Evolutionary conservation across 2,329 filamentous ascomycete species (phyloP), one percentile per base, ranked within the genome.

Genomic region (Parastagonospora avenae): DNA sequence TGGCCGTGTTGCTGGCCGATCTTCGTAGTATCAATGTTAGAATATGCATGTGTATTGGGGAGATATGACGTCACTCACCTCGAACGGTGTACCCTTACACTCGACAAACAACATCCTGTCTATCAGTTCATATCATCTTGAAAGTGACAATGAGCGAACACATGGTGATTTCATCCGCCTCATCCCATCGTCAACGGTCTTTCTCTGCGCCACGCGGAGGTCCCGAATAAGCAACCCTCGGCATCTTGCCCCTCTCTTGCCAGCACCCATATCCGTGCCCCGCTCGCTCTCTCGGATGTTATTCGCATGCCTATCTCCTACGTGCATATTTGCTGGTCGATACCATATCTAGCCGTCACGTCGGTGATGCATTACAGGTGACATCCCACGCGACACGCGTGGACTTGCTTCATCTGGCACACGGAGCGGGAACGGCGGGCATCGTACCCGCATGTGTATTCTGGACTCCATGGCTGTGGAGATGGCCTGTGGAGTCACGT

Each of bases 1-100:
- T 54, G 54, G 41, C 80, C 80, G 61, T 83, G 80, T 33, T 75
- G 67, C 36, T 74, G 48, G 42, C 80, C 80, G 39, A 83, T 82
- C 80, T 82, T 27, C 7, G 30, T 37, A 37, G 32, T 45, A 10
- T 24, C 24, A 33, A 5, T 36, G 24, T 31, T n/a, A 33, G 11
- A 42, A 35, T 37, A 16, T 14, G 4, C 5, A 4, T 39, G n/a
- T 35, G n/a, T 28, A 29, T 14, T 9, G 10, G 28, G 1, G 11
- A 24, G 19, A 5, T 24, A 59, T 62, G 58, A 67, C 56, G 56
- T 60, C 53, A 59, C 38, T 33, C 43, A n/a, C 76, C 62, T 78
- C 72, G 52, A 76, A 76, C 0, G 77, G 76, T 14, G 72, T 74
- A n/a, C 77, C 77, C 44, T 60, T 64, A 52, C 76, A 78, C 10